Evolutionary conservation across 257 asterid genomes (phyloP).

Genomic region (Primulina tabacum): DNA sequence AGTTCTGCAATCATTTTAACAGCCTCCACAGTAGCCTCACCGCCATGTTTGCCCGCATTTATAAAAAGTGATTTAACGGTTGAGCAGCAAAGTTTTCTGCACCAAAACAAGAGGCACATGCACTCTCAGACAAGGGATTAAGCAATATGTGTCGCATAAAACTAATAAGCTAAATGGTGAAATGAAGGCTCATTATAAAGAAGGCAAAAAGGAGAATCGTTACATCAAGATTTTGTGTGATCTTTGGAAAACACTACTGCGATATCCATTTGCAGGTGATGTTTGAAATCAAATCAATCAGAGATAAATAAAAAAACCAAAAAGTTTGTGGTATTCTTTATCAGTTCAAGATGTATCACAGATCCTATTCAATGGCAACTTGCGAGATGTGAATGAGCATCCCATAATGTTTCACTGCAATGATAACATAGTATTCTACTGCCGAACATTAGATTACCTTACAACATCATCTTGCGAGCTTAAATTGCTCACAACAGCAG

Average conservation of each 20-base stretch:
- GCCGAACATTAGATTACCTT: conserved; percentile 40
- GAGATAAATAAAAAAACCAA: not conserved
- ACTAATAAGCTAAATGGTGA: conserved; percentile 8
- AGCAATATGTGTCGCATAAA: not conserved
- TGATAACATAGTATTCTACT: not conserved
- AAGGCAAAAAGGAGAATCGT: conserved; percentile 3
- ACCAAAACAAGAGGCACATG: conserved; percentile 20
- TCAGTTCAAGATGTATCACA: not conserved
- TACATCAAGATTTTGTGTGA: conserved; percentile 8
- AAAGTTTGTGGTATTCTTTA: not conserved
- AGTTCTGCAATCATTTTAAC: conserved; percentile 77
- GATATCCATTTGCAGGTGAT: conserved; percentile 4
- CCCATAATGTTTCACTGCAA: conserved; percentile 2
- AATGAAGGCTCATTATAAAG: not conserved
- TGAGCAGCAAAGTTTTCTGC: conserved; percentile 69
- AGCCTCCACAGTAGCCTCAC: conserved; percentile 94
- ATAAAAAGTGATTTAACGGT: conserved; percentile 68
- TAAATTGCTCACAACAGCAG: conserved; percentile 65
- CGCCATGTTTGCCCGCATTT: conserved; percentile 91
- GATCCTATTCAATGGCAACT: conserved; percentile 9
- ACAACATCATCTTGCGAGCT: conserved; percentile 78
- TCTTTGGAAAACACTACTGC: conserved; percentile 1
- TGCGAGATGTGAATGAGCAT: not conserved
- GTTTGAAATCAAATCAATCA: not conserved
- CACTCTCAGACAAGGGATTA: conserved; percentile 22